Evolutionary conservation across 805 yeast genomes (phyloP), one percentile per base, ranked within the genome.

Genomic region (Saccharomycopsis malanga): DNA sequence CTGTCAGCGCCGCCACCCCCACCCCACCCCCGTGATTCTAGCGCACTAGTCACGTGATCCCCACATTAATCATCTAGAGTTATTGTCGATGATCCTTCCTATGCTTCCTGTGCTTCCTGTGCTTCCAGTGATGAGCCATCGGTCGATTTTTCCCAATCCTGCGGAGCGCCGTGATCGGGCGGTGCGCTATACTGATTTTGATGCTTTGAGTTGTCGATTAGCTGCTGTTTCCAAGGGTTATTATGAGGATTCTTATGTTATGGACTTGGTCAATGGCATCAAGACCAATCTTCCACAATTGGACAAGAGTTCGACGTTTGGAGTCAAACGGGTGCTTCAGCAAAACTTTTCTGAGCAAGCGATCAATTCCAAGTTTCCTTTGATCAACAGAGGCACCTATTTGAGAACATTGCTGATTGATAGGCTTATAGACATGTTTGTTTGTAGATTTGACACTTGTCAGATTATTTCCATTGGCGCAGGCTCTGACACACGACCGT

Each of bases 381-480:
- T 79, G 30, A 79, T 80, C 40, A 80, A 79, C 56, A 61, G 81
- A 27, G 86, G 86, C 23, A 77, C 83, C 1, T 79, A 71, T 56
- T 63, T 75, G 39, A 61, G 84, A 27, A 71, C 76, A 0, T 54
- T 49, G 15, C 68, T 72, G 44, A 67, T 78, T 25, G 73, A 75
- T 53, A 18, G 46, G 7, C 55, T 77, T 6, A 61, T 75, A 1
- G 59, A 63, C 3, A 55, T 55, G 38, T 74, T 74, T 48, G 54
- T 73, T 3, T 36, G 32, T 37, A 49, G 46, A 5, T 56, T 59
- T 37, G 34, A 24, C 20, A 10, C 10, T 14, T 49, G 51, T 39
- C 82, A 83, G 57, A 71, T 84, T 14, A 64, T 85, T 1, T 81
- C 87, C 1, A 58, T 84, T n/a, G 94, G 94, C 0, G 81, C 89